Base-by-base conservation (phyloP, 2,329 filamentous ascomycete species). In the Orbilia quercus region DNA sequence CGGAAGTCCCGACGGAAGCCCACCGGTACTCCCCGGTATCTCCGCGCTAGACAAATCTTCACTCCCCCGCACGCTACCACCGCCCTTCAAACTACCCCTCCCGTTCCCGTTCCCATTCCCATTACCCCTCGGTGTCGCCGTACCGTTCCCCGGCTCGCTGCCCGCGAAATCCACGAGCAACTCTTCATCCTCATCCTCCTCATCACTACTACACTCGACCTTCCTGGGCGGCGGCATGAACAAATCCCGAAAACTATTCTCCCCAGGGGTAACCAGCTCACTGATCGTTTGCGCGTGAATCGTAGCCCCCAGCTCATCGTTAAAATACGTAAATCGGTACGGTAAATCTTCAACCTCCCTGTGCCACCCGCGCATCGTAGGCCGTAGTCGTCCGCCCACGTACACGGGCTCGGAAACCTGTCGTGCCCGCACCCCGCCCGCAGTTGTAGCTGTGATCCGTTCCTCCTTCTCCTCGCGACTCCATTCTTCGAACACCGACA, bases 251-350 rank as follows among this genome's bases (percentile, higher is more conserved):
- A 99, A 99, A 45, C 87, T 90, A 9, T 62, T 67, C 72, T 89
- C 86, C 4, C 92, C 95, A 0, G 91, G 89, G 76, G 96, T 92
- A 7, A 96, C 86, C 18, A 99, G 85, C 80, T 97, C 95, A 1
- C 92, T 96, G 66, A 99, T 96, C 0, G 90, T 95, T 80, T 96
- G 91, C 72, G 92, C 60, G 36, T 99, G 95, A 74, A 99, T 96
- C 0, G 95, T 99, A 80, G 91, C 96, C 78, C 92, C 90, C 64
- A 98, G 92, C 75, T 96, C 92, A 79, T 98, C 95, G 80, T 98
- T 98, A 84, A 99, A 99, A 81, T 99, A 99, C 0, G 95, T 98
- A 80, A 97, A 99, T 23, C 95, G 87, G 80, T 96, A 98, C 0
- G 95, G 95, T 0, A 90, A 88, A 76, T 97, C 94, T 73, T 96